Evolutionary conservation across 2,329 filamentous ascomycete species (phyloP).

Genomic region (Beauveria asiatica): DNA sequence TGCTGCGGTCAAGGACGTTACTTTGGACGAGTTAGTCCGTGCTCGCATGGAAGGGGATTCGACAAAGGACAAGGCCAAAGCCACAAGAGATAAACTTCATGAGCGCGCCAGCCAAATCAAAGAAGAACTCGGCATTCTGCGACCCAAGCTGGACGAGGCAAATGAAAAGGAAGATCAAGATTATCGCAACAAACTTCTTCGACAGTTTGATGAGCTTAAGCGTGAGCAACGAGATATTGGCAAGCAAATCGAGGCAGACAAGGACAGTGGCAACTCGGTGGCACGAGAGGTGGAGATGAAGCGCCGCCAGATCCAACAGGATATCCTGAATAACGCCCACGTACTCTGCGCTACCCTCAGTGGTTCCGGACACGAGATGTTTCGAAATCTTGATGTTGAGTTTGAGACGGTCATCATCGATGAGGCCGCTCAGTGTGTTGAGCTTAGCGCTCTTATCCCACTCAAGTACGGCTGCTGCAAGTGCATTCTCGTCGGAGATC

Average conservation of each 20-base stretch:
- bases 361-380: constrained; percentile 95
- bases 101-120: constrained; percentile 65
- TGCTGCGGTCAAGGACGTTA: constrained; percentile 78
- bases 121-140: constrained; percentile 60
- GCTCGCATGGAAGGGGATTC: constrained; percentile 56
- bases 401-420: constrained; percentile 99
- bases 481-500: constrained; percentile 94
- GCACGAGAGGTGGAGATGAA: constrained; percentile 80
- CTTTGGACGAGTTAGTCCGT: constrained; percentile 84
- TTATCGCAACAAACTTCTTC: constrained; percentile 50
- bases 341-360: constrained; percentile 93
- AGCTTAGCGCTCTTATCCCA: constrained; percentile 90
- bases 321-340: constrained; percentile 83
- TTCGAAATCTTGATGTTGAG: constrained; percentile 86
- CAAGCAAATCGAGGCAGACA: constrained; percentile 75
- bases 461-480: constrained; percentile 96
- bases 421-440: constrained; percentile 95
- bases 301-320: constrained; percentile 75
- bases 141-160: constrained; percentile 61
- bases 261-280: constrained; percentile 75
- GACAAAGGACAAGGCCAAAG: constrained; percentile 48
- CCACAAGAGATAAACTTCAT: constrained; percentile 50
- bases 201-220: constrained; percentile 71
- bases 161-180: constrained; percentile 44
- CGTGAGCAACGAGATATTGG: constrained; percentile 66